Evolutionary conservation across 169 alveolate genomes (phyloP).

Genomic region (Plasmodium berghei): DNA sequence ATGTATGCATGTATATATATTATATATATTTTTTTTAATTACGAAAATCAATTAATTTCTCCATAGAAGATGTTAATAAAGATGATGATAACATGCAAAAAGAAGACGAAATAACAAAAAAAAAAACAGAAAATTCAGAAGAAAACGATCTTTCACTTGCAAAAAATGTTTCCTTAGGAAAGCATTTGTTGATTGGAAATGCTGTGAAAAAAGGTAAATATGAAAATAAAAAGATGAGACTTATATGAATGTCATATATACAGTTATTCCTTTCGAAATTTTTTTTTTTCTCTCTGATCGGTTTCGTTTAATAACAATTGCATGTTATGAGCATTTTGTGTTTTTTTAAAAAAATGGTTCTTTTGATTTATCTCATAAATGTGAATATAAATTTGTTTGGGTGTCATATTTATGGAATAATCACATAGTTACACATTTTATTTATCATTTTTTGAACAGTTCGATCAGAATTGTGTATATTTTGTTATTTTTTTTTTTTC

Average conservation of each 20-base stretch:
- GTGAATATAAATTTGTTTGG: background rate
- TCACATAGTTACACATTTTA: no score
- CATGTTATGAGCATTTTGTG: background rate
- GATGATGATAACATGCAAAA: conserved; percentile 33
- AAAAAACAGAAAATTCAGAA: conserved; percentile 31
- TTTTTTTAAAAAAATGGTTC: background rate
- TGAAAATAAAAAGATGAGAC: background rate
- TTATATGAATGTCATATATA: background rate
- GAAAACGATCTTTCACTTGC: conserved; percentile 42
- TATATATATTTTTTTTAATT: background rate
- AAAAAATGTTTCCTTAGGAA: conserved; percentile 62
- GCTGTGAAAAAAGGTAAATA: conserved; percentile 51
- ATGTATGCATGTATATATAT: background rate
- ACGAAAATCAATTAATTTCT: background rate
- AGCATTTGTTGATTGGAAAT: conserved; percentile 55
- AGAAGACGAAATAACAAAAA: conserved; percentile 40
- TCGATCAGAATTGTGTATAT: background rate
- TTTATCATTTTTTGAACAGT: no score
- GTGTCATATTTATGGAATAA: background rate
- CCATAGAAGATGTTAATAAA: conserved; percentile 16
- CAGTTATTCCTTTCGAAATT: background rate
- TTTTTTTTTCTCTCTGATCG: no score
- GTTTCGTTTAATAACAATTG: no score
- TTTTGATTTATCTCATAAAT: background rate
- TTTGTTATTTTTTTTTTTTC: background rate